A percentile compares a stretch with the other conserved stretches of the same genome.
Conservation (phyloP, 495 filamentous ascomycete genomes). For the Staphylotrichum longicolle region DNA sequence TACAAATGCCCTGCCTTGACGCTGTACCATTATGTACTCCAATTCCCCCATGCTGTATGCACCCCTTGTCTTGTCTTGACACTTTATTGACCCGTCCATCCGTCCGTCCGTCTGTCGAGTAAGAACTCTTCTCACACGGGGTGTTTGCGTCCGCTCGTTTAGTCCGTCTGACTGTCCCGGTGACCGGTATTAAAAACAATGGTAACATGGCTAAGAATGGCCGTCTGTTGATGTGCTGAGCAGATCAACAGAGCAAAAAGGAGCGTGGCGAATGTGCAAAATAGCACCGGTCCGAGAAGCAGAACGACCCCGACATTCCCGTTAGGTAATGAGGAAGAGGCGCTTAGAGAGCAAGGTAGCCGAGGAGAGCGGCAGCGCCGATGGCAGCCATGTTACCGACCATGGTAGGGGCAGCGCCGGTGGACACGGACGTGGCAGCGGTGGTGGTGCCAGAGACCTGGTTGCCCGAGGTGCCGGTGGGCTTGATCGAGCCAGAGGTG, state of each 20-base stretch:
- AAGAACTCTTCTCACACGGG: too few species aligned
- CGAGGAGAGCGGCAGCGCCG: slow-evolving; percentile 31
- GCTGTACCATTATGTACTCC: too few species aligned
- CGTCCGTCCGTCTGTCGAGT: too few species aligned
- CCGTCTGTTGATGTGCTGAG: too few species aligned
- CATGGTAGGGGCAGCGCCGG: slow-evolving; percentile 29
- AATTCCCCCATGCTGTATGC: too few species aligned
- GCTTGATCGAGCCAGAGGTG: slow-evolving; percentile 21
- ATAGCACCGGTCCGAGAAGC: slow-evolving; percentile 19
- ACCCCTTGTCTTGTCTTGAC: too few species aligned
- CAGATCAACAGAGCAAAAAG: slow-evolving; percentile 15
- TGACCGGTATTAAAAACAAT: slow-evolving; percentile 18
- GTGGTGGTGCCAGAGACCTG: slow-evolving; percentile 9
- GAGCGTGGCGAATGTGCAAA: slow-evolving; percentile 32
- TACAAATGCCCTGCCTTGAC: background rate
- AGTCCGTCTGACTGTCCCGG: background rate
- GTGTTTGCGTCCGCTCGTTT: too few species aligned
- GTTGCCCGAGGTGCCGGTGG: slow-evolving; percentile 18
- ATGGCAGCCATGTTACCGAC: slow-evolving; percentile 26
- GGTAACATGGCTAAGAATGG: background rate
- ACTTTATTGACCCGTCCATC: too few species aligned
- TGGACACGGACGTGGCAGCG: slow-evolving; percentile 9
- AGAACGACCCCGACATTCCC: background rate
- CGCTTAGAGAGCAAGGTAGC: slow-evolving; percentile 33
- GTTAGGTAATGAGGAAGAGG: too few species aligned